Percentiles rank a stretch among this genome's conserved stretches.
phyloP scores from a whole-genome alignment of 1,284 basidiomycete genomes.

The Sporisorium sorghi region DNA sequence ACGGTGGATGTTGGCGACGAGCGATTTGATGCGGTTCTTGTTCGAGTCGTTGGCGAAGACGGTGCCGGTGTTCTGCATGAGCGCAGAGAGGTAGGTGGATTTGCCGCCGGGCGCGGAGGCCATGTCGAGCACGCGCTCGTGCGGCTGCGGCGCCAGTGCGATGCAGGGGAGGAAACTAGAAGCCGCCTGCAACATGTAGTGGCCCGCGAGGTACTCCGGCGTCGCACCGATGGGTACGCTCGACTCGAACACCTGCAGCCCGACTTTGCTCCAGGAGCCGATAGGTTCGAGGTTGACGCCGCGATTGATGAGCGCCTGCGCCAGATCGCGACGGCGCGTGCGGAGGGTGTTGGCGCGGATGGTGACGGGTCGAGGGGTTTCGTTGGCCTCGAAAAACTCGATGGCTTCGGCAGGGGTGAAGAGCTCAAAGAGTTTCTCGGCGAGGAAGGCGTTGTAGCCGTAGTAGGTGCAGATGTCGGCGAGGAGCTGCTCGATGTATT shows the following conservation, averaged over 20 bases:
- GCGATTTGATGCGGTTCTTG: constrained; percentile 92
- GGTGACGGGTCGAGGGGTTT: constrained; percentile 93
- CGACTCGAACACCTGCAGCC: constrained; percentile 96
- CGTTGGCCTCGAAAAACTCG: constrained; percentile 98
- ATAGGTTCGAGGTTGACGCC: constrained; percentile 93
- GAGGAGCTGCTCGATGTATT: constrained; percentile 89
- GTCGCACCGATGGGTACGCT: constrained; percentile 92
- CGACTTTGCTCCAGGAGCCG: constrained; percentile 98
- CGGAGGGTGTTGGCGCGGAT: constrained; percentile 97
- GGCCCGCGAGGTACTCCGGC: constrained; percentile 97
- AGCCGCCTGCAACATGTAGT: constrained; percentile 99
- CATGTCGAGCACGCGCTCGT: constrained; percentile 97
- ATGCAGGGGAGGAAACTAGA: constrained; percentile 99
- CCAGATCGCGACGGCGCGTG: constrained; percentile 91
- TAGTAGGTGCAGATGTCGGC: constrained; percentile 80
- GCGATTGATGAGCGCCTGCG: constrained; percentile 92
- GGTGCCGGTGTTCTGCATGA: constrained; percentile 96
- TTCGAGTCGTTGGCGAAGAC: constrained; percentile 99
- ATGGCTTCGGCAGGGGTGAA: constrained; percentile 90
- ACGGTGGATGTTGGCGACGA: constrained; percentile 95
- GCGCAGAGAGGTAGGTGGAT: constrained; percentile 76
- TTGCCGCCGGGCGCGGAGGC: constrained; percentile 98
- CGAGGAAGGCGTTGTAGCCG: constrained; percentile 95
- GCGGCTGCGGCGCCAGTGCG: constrained; percentile 89
- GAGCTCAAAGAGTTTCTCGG: constrained; percentile 92